Base-by-base conservation (phyloP, 2,329 filamentous ascomycete genomes). In the Talaromyces pinophilus region DNA sequence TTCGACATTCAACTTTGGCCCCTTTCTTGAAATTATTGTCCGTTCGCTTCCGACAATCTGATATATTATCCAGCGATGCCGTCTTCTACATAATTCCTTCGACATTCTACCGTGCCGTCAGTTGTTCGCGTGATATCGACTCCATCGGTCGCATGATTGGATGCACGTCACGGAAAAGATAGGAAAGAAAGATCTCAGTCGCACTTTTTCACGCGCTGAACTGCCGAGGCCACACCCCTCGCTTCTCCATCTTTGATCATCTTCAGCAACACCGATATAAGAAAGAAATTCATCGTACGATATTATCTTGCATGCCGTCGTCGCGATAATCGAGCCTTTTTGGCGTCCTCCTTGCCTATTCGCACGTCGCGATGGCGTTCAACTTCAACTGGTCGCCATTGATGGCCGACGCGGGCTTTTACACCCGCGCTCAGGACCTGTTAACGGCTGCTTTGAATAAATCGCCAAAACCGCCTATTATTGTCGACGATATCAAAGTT, bases 301-400 rank as follows among this genome's bases (percentile, higher is more conserved):
- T 28, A 46, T 35, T 38, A 50, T 35, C 17, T 59, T 64, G 38
- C 33, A 64, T 64, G 62, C 52, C n/a, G 44, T 46, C 55, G 44
- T 55, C 28, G 54, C 57, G 30, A 33, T 64, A 59, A 64, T 28
- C n/a, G 13, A 50, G 62, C 42, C 59, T 59, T 59, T 54, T 64
- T 62, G n/a, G 63, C 66, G 42, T 63, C 57, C 64, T 60, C 62
- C 65, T 60, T 33, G 62, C 66, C 38, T 54, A 48, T 28, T 42
- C 62, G 62, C 60, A 68, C 28, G 66, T 68, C 48, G 40, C 52
- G 60, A 99, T 99, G 95, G 95, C 95, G 73, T 99, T 99, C 91
- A 98, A 98, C 85, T 99, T 99, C 91, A 98, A 98, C 92, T 99
- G 95, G 95, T 97, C 93, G 87, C 95, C 95, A 77, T 86, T 99